phyloP scores from a whole-genome alignment of 2,329 filamentous ascomycete genomes.

The Didymella pomorum region DNA sequence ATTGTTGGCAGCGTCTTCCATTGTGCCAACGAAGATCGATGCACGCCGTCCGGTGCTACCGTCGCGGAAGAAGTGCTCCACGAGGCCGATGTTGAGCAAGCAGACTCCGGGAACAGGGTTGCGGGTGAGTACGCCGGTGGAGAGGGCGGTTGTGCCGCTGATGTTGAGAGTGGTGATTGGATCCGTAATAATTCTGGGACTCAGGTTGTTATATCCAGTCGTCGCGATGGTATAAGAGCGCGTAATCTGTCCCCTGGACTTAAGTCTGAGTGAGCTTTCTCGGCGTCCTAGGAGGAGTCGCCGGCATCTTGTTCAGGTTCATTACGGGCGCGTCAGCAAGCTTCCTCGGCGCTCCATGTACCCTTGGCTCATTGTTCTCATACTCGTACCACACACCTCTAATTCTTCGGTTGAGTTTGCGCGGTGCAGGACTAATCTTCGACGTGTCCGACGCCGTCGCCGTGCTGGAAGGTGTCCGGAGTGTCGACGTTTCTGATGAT shows the following conservation, averaged over 20 bases:
- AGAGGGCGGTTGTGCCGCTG: neutral
- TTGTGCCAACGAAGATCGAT: neutral
- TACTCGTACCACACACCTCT: slow-evolving; percentile 51
- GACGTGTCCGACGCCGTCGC: slow-evolving; percentile 22
- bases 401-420: slow-evolving; percentile 46
- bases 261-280: slow-evolving; percentile 12
- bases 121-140: neutral
- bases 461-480: slow-evolving; percentile 21
- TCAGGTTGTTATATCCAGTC: too few relatives aligned
- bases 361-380: slow-evolving; percentile 23
- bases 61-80: neutral
- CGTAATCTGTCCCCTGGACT: too few relatives aligned
- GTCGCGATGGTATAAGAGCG: too few relatives aligned
- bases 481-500: slow-evolving; percentile 23
- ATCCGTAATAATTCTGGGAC: neutral
- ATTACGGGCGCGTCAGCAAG: slow-evolving; percentile 12
- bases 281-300: slow-evolving; percentile 11
- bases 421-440: slow-evolving; percentile 39
- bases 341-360: slow-evolving; percentile 15
- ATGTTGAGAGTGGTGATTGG: neutral
- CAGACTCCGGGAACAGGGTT: neutral
- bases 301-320: slow-evolving; percentile 3
- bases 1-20: neutral
- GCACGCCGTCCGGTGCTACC: neutral
- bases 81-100: neutral